Evolutionary conservation across 768 basidiomycete genomes (phyloP), one percentile per base, ranked within the genome.

Genomic region (Suillus alpinus): DNA sequence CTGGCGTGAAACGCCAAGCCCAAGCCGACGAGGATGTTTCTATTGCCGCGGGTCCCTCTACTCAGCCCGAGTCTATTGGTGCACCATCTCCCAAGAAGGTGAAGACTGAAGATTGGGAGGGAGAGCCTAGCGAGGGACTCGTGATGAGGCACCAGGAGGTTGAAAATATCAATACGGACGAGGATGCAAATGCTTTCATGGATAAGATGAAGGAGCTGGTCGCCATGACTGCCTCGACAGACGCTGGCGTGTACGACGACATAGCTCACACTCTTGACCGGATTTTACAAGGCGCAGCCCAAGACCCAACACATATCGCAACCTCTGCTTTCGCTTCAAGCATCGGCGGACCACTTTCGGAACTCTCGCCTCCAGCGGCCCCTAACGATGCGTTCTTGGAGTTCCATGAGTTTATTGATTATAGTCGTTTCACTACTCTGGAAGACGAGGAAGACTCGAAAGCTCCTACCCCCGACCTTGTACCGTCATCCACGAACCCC

Each of bases 381-480:
- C 74, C 66, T 69, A 78, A 63, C 64, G 71, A 68, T 46, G 70
- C 69, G 1, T 67, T 77, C 14, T 81, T 82, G 65, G 80, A 86
- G 26, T 84, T 85, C 56, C 80, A 81, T 55, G 81, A 86, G 66
- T 86, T 83, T 66, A 81, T 92, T 69, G 89, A 92, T 71, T 88
- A 88, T 64, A 84, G 89, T 50, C 81, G 80, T 7, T 88, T 81
- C 64, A 78, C 78, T 56, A 79, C 77, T 16, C 70, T 71, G 41
- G 73, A 77, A 10, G 85, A 84, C 23, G 88, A 90, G 60, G 87
- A 87, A 39, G 72, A 74, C 52, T 87, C 86, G 14, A 89, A 88
- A 67, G 83, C 86, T n/a, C 79, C 82, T 8, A 92, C 91, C 3
- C 91, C 91, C 9, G 91, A 92, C 59, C 79, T 92, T 52, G 76